Evolutionary conservation across 2,329 filamentous ascomycete species (phyloP).

Genomic region (Alternaria hordeiaustralica): DNA sequence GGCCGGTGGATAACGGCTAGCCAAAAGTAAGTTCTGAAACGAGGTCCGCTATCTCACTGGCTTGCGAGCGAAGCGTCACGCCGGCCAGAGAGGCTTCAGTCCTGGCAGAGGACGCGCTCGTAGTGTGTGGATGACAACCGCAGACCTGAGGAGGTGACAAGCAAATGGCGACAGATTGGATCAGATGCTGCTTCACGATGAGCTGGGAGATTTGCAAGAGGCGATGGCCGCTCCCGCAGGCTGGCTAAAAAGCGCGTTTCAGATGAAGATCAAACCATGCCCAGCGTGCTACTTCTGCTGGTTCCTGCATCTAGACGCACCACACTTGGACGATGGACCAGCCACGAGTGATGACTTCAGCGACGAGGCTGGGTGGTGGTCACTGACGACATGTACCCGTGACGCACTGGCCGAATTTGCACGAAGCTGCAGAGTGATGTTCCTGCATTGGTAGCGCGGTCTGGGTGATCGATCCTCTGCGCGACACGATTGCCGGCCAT

Average conservation of each 20-base stretch:
- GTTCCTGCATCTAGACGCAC: conserved; percentile 46
- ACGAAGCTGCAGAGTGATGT: conserved; percentile 16
- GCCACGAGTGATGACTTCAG: conserved; percentile 31
- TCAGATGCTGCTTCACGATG: conserved; percentile 3
- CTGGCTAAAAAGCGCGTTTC: conserved; percentile 39
- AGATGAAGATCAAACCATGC: conserved; percentile 47
- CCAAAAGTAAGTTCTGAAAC: conserved; percentile 46
- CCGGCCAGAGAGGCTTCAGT: conserved; percentile 21
- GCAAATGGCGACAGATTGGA: conserved; percentile 15
- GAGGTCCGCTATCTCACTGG: conserved; percentile 38
- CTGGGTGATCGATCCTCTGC: background rate
- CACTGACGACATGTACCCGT: conserved; percentile 20
- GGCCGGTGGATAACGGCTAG: conserved; percentile 33
- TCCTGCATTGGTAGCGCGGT: conserved; percentile 13
- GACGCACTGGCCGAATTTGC: conserved; percentile 19
- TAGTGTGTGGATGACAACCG: conserved; percentile 14
- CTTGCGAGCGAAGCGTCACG: conserved; percentile 39
- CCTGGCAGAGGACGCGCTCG: conserved; percentile 8
- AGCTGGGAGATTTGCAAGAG: conserved; percentile 14
- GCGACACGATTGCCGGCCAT: conserved; percentile 1
- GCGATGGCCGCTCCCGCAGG: conserved; percentile 26
- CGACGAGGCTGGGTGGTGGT: conserved; percentile 22
- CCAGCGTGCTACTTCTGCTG: conserved; percentile 42
- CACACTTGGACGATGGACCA: conserved; percentile 28
- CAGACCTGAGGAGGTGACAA: conserved; percentile 1